phyloP scores from a whole-genome alignment of 257 asterid species.

The Scutellaria minor region DNA sequence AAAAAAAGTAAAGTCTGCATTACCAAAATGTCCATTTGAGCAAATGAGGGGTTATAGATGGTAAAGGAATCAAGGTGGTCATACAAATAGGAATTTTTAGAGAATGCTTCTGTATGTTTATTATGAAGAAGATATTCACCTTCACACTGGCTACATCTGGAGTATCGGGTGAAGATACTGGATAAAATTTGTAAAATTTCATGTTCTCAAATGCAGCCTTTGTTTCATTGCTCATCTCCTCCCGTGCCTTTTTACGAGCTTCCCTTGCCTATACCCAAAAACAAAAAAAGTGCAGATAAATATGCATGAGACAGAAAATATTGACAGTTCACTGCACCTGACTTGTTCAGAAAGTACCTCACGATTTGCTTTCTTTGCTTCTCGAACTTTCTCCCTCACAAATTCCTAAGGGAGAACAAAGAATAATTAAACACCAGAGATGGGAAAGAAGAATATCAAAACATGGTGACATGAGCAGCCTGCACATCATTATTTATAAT shows the following conservation, averaged over 20 bases:
- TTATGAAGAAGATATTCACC: constrained; percentile 48
- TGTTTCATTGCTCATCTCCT: constrained; percentile 70
- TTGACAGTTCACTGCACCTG: constrained; percentile 19
- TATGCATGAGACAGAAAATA: constrained; percentile 19
- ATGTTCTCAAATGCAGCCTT: constrained; percentile 74
- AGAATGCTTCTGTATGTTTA: not conserved
- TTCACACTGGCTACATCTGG: constrained; percentile 84
- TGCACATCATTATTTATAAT: not conserved
- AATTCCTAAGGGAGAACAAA: constrained; percentile 48
- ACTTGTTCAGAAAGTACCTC: constrained; percentile 51
- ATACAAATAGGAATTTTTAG: constrained; percentile 2
- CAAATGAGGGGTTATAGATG: not conserved
- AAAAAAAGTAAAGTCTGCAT: not conserved
- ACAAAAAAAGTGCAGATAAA: constrained; percentile 26
- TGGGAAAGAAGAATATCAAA: constrained; percentile 1
- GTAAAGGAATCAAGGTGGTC: not conserved
- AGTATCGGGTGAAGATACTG: constrained; percentile 67
- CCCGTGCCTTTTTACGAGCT: constrained; percentile 77
- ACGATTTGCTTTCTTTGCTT: constrained; percentile 74
- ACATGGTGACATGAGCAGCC: constrained; percentile 16
- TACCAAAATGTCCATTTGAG: not conserved
- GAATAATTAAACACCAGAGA: constrained; percentile 20
- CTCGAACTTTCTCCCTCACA: constrained; percentile 80
- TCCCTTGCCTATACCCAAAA: constrained; percentile 69
- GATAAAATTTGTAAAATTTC: constrained; percentile 84